These are phyloP conservation scores for Trichoderma endophyticum DNA, from an alignment of 2,329 filamentous ascomycete species.

Conservation along the genomic window DNA sequence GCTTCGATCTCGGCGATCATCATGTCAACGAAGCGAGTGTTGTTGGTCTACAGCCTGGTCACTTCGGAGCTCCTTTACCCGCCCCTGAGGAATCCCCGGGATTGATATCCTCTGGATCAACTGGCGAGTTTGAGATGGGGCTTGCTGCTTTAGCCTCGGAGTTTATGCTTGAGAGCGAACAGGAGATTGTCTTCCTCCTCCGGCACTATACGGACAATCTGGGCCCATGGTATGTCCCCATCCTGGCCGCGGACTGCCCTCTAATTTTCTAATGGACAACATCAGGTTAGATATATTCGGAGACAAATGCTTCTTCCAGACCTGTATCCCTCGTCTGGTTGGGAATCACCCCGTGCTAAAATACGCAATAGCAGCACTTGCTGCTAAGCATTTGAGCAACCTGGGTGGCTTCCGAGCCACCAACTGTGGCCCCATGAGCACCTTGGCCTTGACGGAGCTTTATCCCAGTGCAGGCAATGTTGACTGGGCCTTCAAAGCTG, in stretches of 20 bases:
- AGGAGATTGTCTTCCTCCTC: constrained; percentile 12
- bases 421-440: background rate
- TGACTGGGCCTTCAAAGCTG: constrained; percentile 11
- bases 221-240: background rate
- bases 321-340: background rate
- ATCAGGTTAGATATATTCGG: background rate
- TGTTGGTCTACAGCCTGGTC: background rate
- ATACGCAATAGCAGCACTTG: background rate
- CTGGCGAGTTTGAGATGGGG: background rate
- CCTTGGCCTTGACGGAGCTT: constrained; percentile 1
- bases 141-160: constrained; percentile 3
- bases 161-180: constrained; percentile 8
- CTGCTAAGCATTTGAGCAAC: constrained; percentile 1
- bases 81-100: background rate
- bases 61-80: background rate
- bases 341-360: background rate
- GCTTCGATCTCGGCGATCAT: background rate
- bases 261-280: background rate
- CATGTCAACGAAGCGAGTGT: background rate
- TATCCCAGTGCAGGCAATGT: background rate
- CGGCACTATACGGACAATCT: constrained; percentile 6
- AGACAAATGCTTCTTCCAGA: constrained; percentile 3
- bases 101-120: background rate
- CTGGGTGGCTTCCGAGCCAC: background rate
- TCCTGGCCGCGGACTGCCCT: background rate